These are phyloP conservation scores for Lepidium aucheri DNA, from an alignment of 345 rosid genomes.

Conservation along the genomic window DNA sequence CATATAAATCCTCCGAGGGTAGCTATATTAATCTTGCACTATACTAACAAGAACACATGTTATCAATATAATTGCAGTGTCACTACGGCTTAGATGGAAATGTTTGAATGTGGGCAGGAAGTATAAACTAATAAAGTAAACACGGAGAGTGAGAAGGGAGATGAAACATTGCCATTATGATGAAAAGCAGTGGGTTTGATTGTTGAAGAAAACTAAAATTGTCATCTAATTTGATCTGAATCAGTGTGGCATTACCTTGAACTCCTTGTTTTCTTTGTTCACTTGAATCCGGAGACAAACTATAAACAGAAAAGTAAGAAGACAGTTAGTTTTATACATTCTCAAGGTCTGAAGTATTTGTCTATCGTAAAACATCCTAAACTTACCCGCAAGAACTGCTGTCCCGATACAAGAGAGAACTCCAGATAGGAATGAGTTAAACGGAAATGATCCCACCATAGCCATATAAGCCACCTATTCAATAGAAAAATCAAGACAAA, in stretches of 20 bases:
- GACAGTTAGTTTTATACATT: neutral
- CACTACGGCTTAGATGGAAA: neutral
- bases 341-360: neutral
- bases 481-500: neutral
- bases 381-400: conserved; percentile 95
- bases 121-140: neutral
- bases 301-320: conserved; percentile 20
- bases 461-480: conserved; percentile 90
- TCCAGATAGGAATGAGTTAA: conserved; percentile 99
- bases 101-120: neutral
- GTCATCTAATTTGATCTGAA: neutral
- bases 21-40: neutral
- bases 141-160: neutral
- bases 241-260: conserved; percentile 39
- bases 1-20: neutral
- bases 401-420: conserved; percentile 94
- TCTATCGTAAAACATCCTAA: neutral
- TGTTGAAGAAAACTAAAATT: neutral
- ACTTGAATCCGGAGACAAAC: conserved; percentile 99
- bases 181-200: neutral
- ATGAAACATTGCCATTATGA: neutral
- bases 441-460: conserved; percentile 92
- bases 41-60: neutral
- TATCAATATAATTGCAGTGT: neutral
- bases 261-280: conserved; percentile 99